These are phyloP conservation scores for Haematococcus sp. DNA, from an alignment of 139 green algal species.

Conservation along the genomic window DNA sequence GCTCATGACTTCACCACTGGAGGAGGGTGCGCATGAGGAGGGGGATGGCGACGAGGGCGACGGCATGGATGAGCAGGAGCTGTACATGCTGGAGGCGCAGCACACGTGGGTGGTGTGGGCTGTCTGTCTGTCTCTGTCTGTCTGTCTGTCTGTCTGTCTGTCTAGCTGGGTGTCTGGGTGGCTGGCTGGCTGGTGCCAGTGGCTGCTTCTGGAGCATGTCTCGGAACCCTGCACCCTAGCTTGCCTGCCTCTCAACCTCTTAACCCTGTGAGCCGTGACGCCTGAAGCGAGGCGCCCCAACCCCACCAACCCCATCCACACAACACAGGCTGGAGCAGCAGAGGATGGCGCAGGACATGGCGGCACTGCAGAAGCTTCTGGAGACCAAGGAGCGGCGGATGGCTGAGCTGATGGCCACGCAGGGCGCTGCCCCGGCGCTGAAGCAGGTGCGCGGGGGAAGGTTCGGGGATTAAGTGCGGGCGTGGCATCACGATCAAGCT, in stretches of 20 bases:
- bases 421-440: neutral
- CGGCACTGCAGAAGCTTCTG: constrained; percentile 40
- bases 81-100: neutral
- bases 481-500: constrained; percentile 95
- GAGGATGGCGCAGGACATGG: constrained; percentile 48
- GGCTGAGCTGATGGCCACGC: constrained; percentile 33
- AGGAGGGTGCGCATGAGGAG: neutral
- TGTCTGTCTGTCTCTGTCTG: neutral
- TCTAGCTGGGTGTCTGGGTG: neutral
- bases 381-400: constrained; percentile 56
- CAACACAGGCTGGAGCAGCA: constrained; percentile 37
- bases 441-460: neutral
- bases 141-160: neutral
- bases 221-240: no score
- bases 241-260: no score
- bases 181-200: no score
- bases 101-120: neutral
- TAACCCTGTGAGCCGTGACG: no score
- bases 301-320: no score
- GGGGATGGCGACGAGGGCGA: neutral
- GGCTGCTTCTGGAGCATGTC: no score
- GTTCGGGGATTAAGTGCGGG: constrained; percentile 55
- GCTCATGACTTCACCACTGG: neutral
- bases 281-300: no score
- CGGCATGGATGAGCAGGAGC: neutral